A percentile compares a stretch with the other conserved stretches of the same genome.
These are phyloP conservation scores for Lophiotrema nucula DNA, from an alignment of 495 filamentous ascomycete species.

Conservation along the genomic window DNA sequence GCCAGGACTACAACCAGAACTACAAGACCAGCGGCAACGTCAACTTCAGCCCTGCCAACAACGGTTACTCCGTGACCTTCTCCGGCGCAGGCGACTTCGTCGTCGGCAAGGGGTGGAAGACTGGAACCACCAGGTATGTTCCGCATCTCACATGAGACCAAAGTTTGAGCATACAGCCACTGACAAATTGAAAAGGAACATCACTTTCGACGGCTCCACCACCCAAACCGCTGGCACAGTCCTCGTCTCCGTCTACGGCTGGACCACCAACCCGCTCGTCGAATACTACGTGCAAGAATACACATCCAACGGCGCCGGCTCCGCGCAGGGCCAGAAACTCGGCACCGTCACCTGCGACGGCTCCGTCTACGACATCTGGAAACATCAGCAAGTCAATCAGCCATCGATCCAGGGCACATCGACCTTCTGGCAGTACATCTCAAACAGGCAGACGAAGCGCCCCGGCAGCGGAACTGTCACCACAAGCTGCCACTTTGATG, in stretches of 20 bases:
- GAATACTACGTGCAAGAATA: constrained; percentile 61
- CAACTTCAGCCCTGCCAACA: constrained; percentile 56
- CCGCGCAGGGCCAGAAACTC: constrained; percentile 47
- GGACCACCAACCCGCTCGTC: constrained; percentile 48
- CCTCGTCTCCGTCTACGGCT: constrained; percentile 25
- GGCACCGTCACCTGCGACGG: constrained; percentile 61
- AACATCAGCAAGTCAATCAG: constrained; percentile 57
- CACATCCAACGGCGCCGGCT: constrained; percentile 56
- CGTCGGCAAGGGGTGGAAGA: constrained; percentile 50
- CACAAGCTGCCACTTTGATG: constrained; percentile 60
- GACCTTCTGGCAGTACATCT: constrained; percentile 60
- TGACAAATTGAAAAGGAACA: constrained; percentile 9
- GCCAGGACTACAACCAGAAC: constrained; percentile 58
- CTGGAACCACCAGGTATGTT: constrained; percentile 16
- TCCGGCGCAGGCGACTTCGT: constrained; percentile 56
- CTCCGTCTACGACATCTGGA: constrained; percentile 62
- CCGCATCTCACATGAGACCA: too few relatives aligned
- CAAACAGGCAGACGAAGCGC: constrained; percentile 49
- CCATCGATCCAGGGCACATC: constrained; percentile 55
- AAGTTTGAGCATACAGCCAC: too few relatives aligned
- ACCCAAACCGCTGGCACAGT: constrained; percentile 19
- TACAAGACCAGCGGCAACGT: constrained; percentile 61
- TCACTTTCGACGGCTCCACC: constrained; percentile 23
- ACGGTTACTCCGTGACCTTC: constrained; percentile 57
- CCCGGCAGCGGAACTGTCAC: constrained; percentile 48